These are phyloP conservation scores for Petunia axillaris DNA, from an alignment of 257 asterid species.

Conservation along the genomic window DNA sequence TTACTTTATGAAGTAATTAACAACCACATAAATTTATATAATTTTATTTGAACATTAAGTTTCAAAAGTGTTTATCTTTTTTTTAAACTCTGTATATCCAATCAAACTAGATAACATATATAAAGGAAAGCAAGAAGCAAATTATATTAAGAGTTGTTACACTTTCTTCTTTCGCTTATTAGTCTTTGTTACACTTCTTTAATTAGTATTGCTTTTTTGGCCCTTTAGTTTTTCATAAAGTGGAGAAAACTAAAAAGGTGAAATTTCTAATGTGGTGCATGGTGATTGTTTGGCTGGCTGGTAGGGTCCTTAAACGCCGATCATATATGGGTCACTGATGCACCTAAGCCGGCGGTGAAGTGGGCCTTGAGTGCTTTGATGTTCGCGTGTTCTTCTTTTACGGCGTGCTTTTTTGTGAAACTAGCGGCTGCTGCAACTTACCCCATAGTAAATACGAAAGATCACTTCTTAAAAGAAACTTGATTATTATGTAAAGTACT, in stretches of 20 bases:
- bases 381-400: slow-evolving; percentile 34
- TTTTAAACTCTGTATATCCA: no score
- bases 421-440: slow-evolving; percentile 11
- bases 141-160: neutral
- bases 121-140: neutral
- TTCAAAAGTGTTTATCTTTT: no score
- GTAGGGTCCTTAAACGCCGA: slow-evolving; percentile 20
- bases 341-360: slow-evolving; percentile 33
- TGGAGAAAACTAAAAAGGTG: neutral
- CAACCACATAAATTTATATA: no score
- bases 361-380: slow-evolving; percentile 30
- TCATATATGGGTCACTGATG: neutral
- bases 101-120: no score
- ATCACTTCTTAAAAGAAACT: no score
- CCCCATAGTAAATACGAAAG: neutral
- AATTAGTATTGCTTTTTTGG: neutral
- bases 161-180: neutral
- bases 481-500: no score
- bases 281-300: neutral
- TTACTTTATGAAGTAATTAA: no score
- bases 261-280: neutral
- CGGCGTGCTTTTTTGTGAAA: slow-evolving; percentile 29
- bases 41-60: no score
- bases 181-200: neutral
- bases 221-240: neutral